Conservation (phyloP, 805 yeast species). For the Ascoidea asiatica region DNA sequence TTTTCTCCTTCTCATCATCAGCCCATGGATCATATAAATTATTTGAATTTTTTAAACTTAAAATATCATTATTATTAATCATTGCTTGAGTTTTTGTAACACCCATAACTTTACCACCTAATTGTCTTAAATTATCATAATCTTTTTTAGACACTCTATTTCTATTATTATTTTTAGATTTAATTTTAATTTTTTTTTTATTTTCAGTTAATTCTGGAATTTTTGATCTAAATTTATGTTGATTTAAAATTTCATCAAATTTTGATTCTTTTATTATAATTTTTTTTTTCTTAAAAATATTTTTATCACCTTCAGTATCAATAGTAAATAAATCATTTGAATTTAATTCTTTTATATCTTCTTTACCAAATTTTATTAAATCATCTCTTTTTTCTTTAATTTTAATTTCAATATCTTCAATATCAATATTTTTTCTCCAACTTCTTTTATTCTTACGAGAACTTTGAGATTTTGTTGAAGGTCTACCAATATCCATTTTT, state of each 20-base stretch:
- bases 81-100: constrained; percentile 36
- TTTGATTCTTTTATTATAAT: constrained; percentile 32
- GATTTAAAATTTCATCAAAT: constrained; percentile 58
- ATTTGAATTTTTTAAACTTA: constrained; percentile 25
- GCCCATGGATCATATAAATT: constrained; percentile 63
- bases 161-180: constrained; percentile 24
- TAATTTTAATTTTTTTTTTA: constrained; percentile 23
- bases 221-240: constrained; percentile 70
- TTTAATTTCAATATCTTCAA: constrained; percentile 62
- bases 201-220: constrained; percentile 44
- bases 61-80: constrained; percentile 45
- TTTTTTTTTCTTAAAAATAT: constrained; percentile 24
- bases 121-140: constrained; percentile 49
- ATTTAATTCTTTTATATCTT: constrained; percentile 24
- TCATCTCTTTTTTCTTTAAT: constrained; percentile 60
- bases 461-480: constrained; percentile 49
- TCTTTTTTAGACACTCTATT: constrained; percentile 58
- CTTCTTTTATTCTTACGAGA: constrained; percentile 89
- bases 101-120: constrained; percentile 62
- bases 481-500: constrained; percentile 29
- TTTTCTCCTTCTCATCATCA: constrained; percentile 14
- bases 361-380: constrained; percentile 33
- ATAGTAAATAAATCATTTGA: constrained; percentile 42
- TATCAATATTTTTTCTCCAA: constrained; percentile 87
- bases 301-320: constrained; percentile 54